Conservation (phyloP, 441 rosid genomes). For the Jatropha multifida region DNA sequence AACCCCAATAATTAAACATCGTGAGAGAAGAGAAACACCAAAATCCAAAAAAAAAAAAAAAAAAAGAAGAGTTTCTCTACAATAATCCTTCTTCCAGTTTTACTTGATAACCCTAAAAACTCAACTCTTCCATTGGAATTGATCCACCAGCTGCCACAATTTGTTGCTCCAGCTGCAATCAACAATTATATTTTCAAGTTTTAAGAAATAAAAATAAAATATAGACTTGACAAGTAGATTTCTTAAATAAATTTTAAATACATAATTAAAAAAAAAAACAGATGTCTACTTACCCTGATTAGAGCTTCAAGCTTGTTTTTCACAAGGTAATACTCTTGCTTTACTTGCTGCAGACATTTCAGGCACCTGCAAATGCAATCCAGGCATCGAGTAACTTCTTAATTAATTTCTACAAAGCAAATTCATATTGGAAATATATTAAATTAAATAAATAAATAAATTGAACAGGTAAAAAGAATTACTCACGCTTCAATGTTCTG, state of each 20-base stretch:
- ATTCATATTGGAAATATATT: not conserved
- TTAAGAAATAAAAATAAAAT: not conserved
- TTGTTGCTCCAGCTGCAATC: slow-evolving; percentile 82
- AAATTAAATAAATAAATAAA: not conserved
- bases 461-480: not conserved
- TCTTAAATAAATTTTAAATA: not conserved
- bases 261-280: not conserved
- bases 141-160: slow-evolving; percentile 87
- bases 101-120: slow-evolving; percentile 32
- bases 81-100: slow-evolving; percentile 13
- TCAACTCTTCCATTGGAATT: slow-evolving; percentile 51
- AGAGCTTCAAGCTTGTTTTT: slow-evolving; percentile 81
- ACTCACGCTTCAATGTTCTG: slow-evolving; percentile 76
- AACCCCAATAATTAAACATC: slow-evolving; percentile 20
- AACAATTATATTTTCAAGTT: slow-evolving; percentile 10
- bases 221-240: not conserved
- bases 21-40: slow-evolving; percentile 7
- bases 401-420: not conserved
- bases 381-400: slow-evolving; percentile 12
- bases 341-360: slow-evolving; percentile 81
- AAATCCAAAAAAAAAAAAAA: not conserved
- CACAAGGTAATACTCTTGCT: slow-evolving; percentile 69
- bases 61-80: slow-evolving; percentile 23
- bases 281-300: slow-evolving; percentile 49
- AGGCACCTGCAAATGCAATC: slow-evolving; percentile 47